Base-by-base conservation (phyloP, 2,329 filamentous ascomycete species). In the Pseudogymnoascus sp. region DNA sequence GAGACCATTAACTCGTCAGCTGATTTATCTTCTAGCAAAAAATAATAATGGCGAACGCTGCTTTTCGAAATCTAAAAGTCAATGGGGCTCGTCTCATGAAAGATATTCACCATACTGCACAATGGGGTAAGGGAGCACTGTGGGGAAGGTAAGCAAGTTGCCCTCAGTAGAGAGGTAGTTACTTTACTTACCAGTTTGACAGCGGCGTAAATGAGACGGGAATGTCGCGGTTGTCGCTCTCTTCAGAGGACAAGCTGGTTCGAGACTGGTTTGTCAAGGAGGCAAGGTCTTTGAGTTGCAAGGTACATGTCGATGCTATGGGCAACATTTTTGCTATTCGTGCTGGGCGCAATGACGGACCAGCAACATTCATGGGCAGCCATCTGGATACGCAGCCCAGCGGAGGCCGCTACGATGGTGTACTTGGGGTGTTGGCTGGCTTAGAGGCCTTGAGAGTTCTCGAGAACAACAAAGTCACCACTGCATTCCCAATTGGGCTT, bases 241-340 rank as follows among this genome's bases (percentile, higher is more conserved):
- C 86, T 1, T 84, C 92, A 68, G 78, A 84, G 1, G 90, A 93
- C 72, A 89, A 87, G 70, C 75, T 82, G 69, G 89, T 82, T 11
- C 83, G 90, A 40, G 84, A 90, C 72, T 94, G 90, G 90, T 92
- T 94, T 66, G 80, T 86, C 0, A 73, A 84, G 16, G 86, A 84
- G 0, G 84, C 84, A 1, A 75, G 83, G 68, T 77, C 76, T 0
- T 76, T 92, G 0, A 88, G 86, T 8, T 93, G 90, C 72, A 78
- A 80, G 2, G 79, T 89, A 6, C 86, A 81, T 0, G 74, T 91
- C 1, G 90, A 94, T 71, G 78, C 83, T 25, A 92, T 93, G 84
- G 71, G 70, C 6, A 94, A 93, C 68, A 89, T 88, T 65, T 94
- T 93, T 71, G 88, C 89, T 0, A 79, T 90, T 3, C 81, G 87